Evolutionary conservation across 805 yeast genomes (phyloP).

Genomic region (Yamadazyma endophytica): DNA sequence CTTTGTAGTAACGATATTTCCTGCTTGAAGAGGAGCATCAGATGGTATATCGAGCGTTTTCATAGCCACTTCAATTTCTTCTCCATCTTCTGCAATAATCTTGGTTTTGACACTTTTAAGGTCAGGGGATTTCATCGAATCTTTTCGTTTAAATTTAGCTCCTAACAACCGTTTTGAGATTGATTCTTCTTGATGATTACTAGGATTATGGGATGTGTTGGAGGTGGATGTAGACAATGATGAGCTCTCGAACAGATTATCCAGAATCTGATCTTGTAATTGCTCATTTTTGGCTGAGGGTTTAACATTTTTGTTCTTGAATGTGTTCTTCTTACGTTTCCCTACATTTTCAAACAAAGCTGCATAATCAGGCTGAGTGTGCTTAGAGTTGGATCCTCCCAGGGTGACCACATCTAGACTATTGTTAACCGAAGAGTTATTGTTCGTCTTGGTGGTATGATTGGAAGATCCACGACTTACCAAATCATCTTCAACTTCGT

Average conservation of each 20-base stretch:
- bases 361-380: conserved; percentile 37
- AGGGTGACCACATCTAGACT: conserved; percentile 13
- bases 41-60: conserved; percentile 37
- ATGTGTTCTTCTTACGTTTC: conserved; percentile 29
- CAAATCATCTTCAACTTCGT: conserved; percentile 1
- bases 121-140: conserved; percentile 7
- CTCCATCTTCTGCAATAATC: conserved; percentile 18
- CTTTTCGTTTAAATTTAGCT: conserved; percentile 33
- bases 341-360: conserved; percentile 42
- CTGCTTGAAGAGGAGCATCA: conserved; percentile 25
- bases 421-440: not conserved
- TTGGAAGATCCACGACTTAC: conserved; percentile 4
- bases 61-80: conserved; percentile 38
- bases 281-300: conserved; percentile 18
- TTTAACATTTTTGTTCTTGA: conserved; percentile 12
- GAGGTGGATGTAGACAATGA: conserved; percentile 9
- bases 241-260: conserved; percentile 11
- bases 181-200: conserved; percentile 7
- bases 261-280: conserved; percentile 14
- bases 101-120: conserved; percentile 10
- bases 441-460: not conserved
- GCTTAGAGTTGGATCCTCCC: conserved; percentile 12
- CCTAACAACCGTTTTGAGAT: conserved; percentile 35
- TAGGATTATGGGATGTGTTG: conserved; percentile 6
- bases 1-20: conserved; percentile 26